These are phyloP conservation scores for Zygosaccharomyces bisporus DNA, from an alignment of 805 yeast species.

Conservation along the genomic window DNA sequence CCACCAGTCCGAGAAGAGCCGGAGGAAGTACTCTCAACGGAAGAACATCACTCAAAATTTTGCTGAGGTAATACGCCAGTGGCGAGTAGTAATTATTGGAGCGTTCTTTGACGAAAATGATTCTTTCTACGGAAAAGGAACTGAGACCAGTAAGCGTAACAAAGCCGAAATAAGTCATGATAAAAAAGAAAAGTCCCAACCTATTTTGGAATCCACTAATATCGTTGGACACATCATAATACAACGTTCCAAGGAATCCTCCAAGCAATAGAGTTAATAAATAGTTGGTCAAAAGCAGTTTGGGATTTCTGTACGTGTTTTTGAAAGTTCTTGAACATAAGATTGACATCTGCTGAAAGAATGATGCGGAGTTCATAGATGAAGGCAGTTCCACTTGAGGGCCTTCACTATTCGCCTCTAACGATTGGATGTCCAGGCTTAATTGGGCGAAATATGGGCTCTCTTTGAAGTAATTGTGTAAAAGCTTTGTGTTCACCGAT, in stretches of 20 bases:
- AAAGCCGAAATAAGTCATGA: constrained; percentile 89
- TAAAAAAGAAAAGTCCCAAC: constrained; percentile 86
- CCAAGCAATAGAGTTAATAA: constrained; percentile 73
- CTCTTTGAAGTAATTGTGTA: constrained; percentile 34
- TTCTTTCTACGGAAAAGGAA: constrained; percentile 81
- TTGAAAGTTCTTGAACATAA: constrained; percentile 85
- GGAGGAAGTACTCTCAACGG: constrained; percentile 95
- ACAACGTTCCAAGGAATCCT: constrained; percentile 76
- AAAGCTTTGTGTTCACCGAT: constrained; percentile 20
- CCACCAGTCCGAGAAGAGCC: constrained; percentile 65
- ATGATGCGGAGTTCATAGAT: constrained; percentile 43
- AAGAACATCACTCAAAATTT: constrained; percentile 84
- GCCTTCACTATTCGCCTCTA: constrained; percentile 21
- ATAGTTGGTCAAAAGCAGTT: constrained; percentile 80
- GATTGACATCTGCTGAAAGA: constrained; percentile 64
- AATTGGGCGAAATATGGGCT: constrained; percentile 34
- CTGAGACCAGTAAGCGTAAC: constrained; percentile 89
- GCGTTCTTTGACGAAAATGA: constrained; percentile 86
- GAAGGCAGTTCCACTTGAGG: constrained; percentile 15
- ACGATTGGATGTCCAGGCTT: constrained; percentile 32
- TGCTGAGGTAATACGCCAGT: constrained; percentile 75
- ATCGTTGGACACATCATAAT: constrained; percentile 79
- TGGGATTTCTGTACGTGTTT: constrained; percentile 89
- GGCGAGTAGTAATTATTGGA: constrained; percentile 94
- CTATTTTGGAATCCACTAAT: constrained; percentile 96